Base-by-base conservation (phyloP, 2,329 filamentous ascomycete genomes). In the Davidsoniella neocaledoniae region DNA sequence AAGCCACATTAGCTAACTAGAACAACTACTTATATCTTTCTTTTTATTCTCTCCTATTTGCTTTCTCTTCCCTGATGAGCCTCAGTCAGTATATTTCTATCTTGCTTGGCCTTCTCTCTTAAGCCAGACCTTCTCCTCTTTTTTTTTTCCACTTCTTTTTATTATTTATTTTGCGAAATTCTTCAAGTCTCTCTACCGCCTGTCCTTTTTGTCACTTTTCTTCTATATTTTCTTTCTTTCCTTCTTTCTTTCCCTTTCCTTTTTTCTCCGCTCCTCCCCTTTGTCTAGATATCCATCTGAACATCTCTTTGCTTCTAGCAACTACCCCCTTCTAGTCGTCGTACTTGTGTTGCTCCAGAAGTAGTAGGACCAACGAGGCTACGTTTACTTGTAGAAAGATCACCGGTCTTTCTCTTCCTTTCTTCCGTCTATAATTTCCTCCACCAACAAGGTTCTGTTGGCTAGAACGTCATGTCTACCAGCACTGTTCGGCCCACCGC, bases 61-160 rank as follows among this genome's bases (percentile, higher is more conserved):
- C 49, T 17, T 23, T 43, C 43, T 51, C 33, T 43, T 36, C 25
- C 42, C 49, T 40, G 49, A 25, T 42, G 44, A 46, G 50, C 33
- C 45, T 39, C 48, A 36, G 21, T 51, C 47, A 36, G 21, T 23
- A 23, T 23, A 23, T 23, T 23, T 23, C 21, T 23, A 5, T 23
- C 21, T 23, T 4, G 21, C 21, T 23, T 23, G 5, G 21, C 50
- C 46, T 53, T 43, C 52, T 50, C 52, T 55, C 44, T 43, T 49
- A 43, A 33, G 49, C 49, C 50, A 54, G 53, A 49, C 46, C 55
- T 46, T 53, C 46, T 52, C 37, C 19, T 23, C 51, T 38, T 44
- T 37, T 38, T 37, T 38, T 17, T 19, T 43, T 26, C 39, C 25
- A 16, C 10, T 47, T 26, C 10, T 41, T 40, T 25, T 5, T 37